phyloP scores from a whole-genome alignment of 2,329 filamentous ascomycete species.

The Chrysoporthe cubensis region DNA sequence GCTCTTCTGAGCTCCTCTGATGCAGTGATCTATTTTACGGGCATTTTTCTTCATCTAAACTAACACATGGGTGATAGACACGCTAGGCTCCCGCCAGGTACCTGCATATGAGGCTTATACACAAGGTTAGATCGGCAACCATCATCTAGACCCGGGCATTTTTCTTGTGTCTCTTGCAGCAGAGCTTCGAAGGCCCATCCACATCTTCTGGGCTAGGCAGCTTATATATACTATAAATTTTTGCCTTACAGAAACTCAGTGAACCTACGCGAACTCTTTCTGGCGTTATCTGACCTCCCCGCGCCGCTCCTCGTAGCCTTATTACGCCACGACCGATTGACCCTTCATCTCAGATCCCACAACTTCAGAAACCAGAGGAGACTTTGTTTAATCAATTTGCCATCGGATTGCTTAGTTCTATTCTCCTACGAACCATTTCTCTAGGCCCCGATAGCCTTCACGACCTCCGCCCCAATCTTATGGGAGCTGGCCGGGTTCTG shows the following conservation, averaged over 20 bases:
- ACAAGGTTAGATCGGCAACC: too few relatives aligned
- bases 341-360: too few relatives aligned
- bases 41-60: slow-evolving; percentile 10
- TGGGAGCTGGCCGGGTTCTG: slow-evolving; percentile 61
- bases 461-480: slow-evolving; percentile 55
- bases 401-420: background rate
- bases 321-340: background rate
- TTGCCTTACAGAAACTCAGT: too few relatives aligned
- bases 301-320: background rate
- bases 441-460: slow-evolving; percentile 45
- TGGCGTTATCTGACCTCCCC: too few relatives aligned
- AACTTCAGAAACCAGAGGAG: too few relatives aligned
- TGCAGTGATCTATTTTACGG: background rate
- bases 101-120: background rate
- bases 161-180: too few relatives aligned
- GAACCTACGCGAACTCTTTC: too few relatives aligned
- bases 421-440: background rate
- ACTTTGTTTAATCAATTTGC: background rate
- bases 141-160: too few relatives aligned
- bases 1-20: slow-evolving; percentile 47
- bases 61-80: slow-evolving; percentile 10
- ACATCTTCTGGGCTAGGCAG: too few relatives aligned
- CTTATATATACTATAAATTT: too few relatives aligned
- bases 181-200: too few relatives aligned
- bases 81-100: slow-evolving; percentile 1